Evolutionary conservation across 148 eudicot species (phyloP).

Genomic region (Oxyria digyna): DNA sequence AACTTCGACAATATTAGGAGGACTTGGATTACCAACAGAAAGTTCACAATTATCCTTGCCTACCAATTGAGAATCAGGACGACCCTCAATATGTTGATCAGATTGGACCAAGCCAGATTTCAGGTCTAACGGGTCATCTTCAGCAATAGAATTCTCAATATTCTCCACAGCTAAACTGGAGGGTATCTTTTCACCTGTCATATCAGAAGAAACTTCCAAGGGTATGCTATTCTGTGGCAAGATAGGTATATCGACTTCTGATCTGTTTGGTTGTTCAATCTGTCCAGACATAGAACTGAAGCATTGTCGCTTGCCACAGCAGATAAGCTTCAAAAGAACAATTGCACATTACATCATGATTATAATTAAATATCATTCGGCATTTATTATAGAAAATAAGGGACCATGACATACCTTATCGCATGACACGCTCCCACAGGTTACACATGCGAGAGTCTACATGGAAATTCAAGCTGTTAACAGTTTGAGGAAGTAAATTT

Average conservation of each 20-base stretch:
- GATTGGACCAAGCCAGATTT: conserved; percentile 10
- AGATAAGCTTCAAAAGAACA: conserved; percentile 10
- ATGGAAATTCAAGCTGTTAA: conserved; percentile 6
- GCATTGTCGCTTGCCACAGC: conserved; percentile 12
- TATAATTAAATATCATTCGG: neutral
- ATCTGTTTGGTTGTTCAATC: conserved; percentile 9
- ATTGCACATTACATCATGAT: neutral
- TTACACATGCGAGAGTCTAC: conserved; percentile 17
- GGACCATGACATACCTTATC: neutral
- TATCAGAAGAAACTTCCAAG: conserved; percentile 9
- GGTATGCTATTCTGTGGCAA: conserved; percentile 9
- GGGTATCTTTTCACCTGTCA: conserved; percentile 9
- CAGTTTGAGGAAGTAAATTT: neutral
- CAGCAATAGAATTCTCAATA: conserved; percentile 6
- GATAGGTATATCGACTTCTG: conserved; percentile 5
- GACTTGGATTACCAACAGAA: conserved; percentile 6
- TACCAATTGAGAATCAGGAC: conserved; percentile 15
- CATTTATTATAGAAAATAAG: neutral
- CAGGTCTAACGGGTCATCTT: conserved; percentile 14
- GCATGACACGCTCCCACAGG: conserved; percentile 11
- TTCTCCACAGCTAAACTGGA: conserved; percentile 2
- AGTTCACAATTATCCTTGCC: conserved; percentile 12
- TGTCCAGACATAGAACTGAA: conserved; percentile 18
- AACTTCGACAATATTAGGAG: neutral
- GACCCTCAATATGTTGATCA: conserved; percentile 12